phyloP scores from a whole-genome alignment of 2,329 filamentous ascomycete genomes.

The Meredithiella fracta region DNA sequence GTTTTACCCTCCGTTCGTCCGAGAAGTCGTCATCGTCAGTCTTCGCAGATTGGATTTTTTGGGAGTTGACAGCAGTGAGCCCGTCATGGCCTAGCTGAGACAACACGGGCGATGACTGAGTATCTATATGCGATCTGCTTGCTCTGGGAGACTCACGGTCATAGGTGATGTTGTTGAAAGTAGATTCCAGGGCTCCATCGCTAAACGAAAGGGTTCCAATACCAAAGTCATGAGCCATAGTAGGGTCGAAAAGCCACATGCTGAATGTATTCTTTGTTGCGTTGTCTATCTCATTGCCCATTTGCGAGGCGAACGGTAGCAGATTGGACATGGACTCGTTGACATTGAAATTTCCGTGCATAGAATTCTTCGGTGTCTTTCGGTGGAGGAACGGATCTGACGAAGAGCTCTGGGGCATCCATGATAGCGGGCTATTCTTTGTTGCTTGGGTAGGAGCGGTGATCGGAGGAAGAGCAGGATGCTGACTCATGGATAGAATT shows the following conservation, averaged over 20 bases:
- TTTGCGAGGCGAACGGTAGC: not conserved
- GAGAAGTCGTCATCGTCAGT: constrained; percentile 15
- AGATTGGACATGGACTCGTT: no score
- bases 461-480: not conserved
- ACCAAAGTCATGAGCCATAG: constrained; percentile 26
- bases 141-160: constrained; percentile 32
- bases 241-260: constrained; percentile 34
- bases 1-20: constrained; percentile 24
- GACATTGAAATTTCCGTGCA: no score
- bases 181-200: constrained; percentile 33
- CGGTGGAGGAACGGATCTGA: not conserved
- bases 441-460: not conserved
- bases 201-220: constrained; percentile 30
- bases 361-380: constrained; percentile 7
- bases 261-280: constrained; percentile 29
- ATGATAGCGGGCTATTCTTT: not conserved
- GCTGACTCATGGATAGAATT: not conserved
- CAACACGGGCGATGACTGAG: constrained; percentile 9
- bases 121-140: constrained; percentile 30
- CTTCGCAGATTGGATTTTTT: not conserved
- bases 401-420: not conserved
- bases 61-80: not conserved
- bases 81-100: not conserved
- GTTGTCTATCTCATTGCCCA: constrained; percentile 17
- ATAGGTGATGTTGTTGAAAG: constrained; percentile 34